Base-by-base conservation (phyloP, 1,139 yeast genomes). In the Protomyces macrosporus region DNA sequence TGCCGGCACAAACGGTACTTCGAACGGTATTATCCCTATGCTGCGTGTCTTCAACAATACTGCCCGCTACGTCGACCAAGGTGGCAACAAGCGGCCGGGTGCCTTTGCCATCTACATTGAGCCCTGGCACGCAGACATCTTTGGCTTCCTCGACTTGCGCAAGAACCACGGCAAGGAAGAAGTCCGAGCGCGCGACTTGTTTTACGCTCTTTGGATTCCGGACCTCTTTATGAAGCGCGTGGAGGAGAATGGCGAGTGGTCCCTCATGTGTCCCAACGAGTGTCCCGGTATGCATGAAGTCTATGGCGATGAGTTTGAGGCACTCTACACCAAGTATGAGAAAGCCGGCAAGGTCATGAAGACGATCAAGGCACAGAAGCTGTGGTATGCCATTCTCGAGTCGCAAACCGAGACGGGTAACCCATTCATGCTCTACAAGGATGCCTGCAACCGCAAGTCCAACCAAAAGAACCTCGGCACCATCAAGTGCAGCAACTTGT, bases 51-150 rank as follows among this genome's bases (percentile, higher is more conserved):
- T 83, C 79, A 89, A 89, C 80, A 88, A 88, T 77, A 88, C 96
- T 65, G 96, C 96, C 39, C 83, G 96, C 73, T 89, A 89, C 71
- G 96, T 89, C 59, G 96, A 89, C 72, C 96, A 89, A 78, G 96
- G 96, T 74, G 96, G 96, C 71, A 89, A 89, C 79, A 90, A 90
- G 76, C 84, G 96, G 73, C 96, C 96, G 1, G 96, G 96, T 72
- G 96, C 96, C 12, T 87, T 89, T 75, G 96, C 96, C 52, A 77
- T 89, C 65, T 89, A 89, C 75, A 79, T 89, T 65, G 96, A 89
- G 77, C 96, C 96, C 69, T 89, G 96, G 96, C 96, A 89, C 72
- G 83, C 89, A 33, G 96, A 89, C 73, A 82, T 89, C 65, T 86
- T 88, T 73, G 96, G 88, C 66, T 87, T 89, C 73, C 78, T 89